These are phyloP conservation scores for Paecilomyces fulvus DNA, from an alignment of 2,329 filamentous ascomycete species.

Conservation along the genomic window DNA sequence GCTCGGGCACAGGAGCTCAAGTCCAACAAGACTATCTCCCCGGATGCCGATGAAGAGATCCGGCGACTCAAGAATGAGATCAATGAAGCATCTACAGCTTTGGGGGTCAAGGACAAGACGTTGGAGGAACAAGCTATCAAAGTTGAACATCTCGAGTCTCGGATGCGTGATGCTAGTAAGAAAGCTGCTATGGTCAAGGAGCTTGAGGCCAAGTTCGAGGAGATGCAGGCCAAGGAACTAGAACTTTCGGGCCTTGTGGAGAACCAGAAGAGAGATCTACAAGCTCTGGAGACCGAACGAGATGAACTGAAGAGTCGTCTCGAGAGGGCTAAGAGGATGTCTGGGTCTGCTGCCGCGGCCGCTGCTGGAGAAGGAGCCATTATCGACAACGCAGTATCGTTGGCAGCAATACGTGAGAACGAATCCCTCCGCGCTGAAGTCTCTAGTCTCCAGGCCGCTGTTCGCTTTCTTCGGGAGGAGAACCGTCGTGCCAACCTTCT, in stretches of 20 bases:
- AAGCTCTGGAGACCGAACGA: constrained; percentile 29
- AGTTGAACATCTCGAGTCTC: constrained; percentile 83
- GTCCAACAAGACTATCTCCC: constrained; percentile 68
- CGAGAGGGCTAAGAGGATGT: constrained; percentile 34
- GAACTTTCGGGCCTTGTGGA: constrained; percentile 26
- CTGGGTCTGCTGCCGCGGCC: constrained; percentile 27
- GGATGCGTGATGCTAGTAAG: constrained; percentile 73
- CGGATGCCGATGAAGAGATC: constrained; percentile 80
- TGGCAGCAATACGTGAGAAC: constrained; percentile 36
- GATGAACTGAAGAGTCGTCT: constrained; percentile 35
- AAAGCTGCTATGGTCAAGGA: constrained; percentile 52
- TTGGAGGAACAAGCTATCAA: constrained; percentile 82
- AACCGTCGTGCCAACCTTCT: constrained; percentile 33
- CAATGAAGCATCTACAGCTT: constrained; percentile 62
- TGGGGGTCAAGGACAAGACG: constrained; percentile 68
- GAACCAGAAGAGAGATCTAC: constrained; percentile 28
- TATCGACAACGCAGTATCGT: constrained; percentile 29
- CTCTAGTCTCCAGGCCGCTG: constrained; percentile 35
- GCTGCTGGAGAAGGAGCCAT: constrained; percentile 29
- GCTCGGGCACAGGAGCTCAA: constrained; percentile 73
- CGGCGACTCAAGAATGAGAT: constrained; percentile 71
- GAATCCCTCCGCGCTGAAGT: constrained; percentile 36
- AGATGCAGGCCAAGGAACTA: constrained; percentile 25
- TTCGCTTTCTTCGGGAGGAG: constrained; percentile 38
- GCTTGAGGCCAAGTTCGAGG: constrained; percentile 34